A percentile compares a stretch with the other conserved stretches of the same genome.
Evolutionary conservation across 148 eudicot genomes (phyloP).

Genomic region (Diospyros lotus): DNA sequence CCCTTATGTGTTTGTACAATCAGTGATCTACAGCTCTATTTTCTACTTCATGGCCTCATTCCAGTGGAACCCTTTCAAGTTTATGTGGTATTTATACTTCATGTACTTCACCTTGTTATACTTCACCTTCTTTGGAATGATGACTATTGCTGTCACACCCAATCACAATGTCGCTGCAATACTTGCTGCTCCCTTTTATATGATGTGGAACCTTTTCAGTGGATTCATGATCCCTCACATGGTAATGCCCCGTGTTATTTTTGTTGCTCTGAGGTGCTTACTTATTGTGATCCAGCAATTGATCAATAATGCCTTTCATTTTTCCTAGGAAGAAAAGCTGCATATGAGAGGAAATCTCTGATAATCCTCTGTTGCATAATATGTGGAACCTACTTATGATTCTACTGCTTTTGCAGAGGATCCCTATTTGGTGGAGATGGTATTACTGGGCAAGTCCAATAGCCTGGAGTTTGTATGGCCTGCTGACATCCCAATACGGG

Average conservation of each 20-base stretch:
- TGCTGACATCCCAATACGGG: conserved; percentile 79
- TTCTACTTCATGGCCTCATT: conserved; percentile 86
- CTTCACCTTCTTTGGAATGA: conserved; percentile 93
- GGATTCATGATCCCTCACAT: conserved; percentile 80
- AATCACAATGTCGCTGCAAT: conserved; percentile 86
- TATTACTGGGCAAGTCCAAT: conserved; percentile 91
- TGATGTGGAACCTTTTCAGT: conserved; percentile 95
- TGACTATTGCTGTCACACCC: conserved; percentile 76
- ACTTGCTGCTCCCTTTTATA: conserved; percentile 79
- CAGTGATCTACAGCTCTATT: conserved; percentile 65
- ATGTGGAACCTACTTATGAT: background rate
- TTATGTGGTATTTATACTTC: conserved; percentile 64
- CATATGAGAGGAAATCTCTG: background rate
- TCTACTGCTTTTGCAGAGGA: conserved; percentile 43
- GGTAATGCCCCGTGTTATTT: conserved; percentile 31
- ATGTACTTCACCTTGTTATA: conserved; percentile 77
- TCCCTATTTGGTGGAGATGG: conserved; percentile 96
- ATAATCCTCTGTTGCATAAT: background rate
- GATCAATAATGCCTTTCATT: background rate
- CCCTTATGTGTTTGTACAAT: conserved; percentile 78
- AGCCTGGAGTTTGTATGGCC: conserved; percentile 90
- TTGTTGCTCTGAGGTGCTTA: background rate
- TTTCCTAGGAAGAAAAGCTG: background rate
- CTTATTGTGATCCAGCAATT: too few species aligned
- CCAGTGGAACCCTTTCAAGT: conserved; percentile 54